Base-by-base conservation (phyloP, 495 filamentous ascomycete species). In the Trichoderma reesei region DNA sequence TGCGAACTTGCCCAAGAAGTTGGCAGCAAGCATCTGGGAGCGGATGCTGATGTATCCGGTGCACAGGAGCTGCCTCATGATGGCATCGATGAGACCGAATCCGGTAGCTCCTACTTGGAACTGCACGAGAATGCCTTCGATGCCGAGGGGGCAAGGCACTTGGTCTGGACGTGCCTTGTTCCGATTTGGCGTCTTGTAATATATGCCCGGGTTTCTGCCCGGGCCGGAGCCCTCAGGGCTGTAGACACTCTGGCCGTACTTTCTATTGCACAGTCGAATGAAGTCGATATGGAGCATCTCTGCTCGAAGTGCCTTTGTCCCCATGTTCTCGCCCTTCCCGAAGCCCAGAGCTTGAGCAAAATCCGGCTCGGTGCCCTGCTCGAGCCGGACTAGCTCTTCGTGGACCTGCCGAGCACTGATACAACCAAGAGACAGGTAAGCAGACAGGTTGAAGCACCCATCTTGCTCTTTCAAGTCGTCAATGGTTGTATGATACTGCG, bases 221-320 rank as follows among this genome's bases (percentile, higher is more conserved):
- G 77, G 69, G 46, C 81, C 76, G 70, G 86, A 86, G 4, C 88
- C 87, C n/a, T 73, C 71, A 5, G 86, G 72, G 46, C 74, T 72
- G 70, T 90, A 90, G 2, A 90, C 73, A 59, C 79, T 79, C 56
- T 73, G 69, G 14, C 80, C 79, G 65, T 86, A 89, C 68, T 90
- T 90, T 4, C 82, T 75, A 34, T 80, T 80, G 65, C 86, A 86
- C 13, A 91, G 80, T 0, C 85, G 78, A 82, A 90, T 89, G 73
- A 90, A 90, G 72, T 90, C 88, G 5, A 88, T 78, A 87, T 88
- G 90, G 1, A 90, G 75, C 1, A 91, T 76, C 66, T 91, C 86
- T 63, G 88, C 87, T 2, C 88, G 83, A 9, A 90, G 77, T 4
- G 72, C 76, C n/a, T 77, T 77, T 0, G 86, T 88, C n/a, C 88